phyloP scores from a whole-genome alignment of 306 rosid species.

The Luffa aegyptiaca region DNA sequence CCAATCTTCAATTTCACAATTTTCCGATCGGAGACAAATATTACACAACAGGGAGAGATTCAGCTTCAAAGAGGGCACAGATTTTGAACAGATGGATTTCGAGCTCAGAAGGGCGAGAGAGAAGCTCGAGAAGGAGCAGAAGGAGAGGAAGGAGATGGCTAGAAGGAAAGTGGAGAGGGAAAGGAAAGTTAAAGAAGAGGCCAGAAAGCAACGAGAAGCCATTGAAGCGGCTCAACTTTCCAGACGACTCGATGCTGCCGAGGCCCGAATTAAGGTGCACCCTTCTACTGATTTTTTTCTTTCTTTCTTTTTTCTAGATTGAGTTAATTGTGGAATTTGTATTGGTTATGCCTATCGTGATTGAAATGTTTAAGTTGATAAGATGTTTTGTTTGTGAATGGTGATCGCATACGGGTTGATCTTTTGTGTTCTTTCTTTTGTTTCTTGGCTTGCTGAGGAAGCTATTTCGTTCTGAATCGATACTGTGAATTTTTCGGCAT shows the following conservation, averaged over 20 bases:
- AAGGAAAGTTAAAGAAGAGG: constrained; percentile 59
- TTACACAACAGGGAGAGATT: background rate
- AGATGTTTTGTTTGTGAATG: background rate
- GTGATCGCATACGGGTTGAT: background rate
- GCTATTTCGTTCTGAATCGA: background rate
- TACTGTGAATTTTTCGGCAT: background rate
- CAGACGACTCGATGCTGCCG: constrained; percentile 68
- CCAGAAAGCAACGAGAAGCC: constrained; percentile 66
- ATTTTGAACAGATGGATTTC: constrained; percentile 51
- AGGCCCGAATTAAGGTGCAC: constrained; percentile 80
- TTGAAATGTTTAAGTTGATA: background rate
- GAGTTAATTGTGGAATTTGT: background rate
- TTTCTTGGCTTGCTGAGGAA: background rate
- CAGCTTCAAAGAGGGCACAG: background rate
- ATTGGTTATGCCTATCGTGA: background rate
- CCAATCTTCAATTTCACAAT: background rate
- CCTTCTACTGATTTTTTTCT: background rate
- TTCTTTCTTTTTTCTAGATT: background rate
- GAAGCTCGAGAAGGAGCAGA: constrained; percentile 87
- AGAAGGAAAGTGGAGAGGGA: constrained; percentile 46
- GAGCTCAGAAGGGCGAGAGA: constrained; percentile 87
- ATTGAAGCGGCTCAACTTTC: constrained; percentile 74
- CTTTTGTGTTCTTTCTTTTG: background rate
- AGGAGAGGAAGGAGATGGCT: constrained; percentile 46
- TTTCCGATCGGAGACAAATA: background rate